These are phyloP conservation scores for Gamarada debralockiae DNA, from an alignment of 495 filamentous ascomycete genomes.

Conservation along the genomic window DNA sequence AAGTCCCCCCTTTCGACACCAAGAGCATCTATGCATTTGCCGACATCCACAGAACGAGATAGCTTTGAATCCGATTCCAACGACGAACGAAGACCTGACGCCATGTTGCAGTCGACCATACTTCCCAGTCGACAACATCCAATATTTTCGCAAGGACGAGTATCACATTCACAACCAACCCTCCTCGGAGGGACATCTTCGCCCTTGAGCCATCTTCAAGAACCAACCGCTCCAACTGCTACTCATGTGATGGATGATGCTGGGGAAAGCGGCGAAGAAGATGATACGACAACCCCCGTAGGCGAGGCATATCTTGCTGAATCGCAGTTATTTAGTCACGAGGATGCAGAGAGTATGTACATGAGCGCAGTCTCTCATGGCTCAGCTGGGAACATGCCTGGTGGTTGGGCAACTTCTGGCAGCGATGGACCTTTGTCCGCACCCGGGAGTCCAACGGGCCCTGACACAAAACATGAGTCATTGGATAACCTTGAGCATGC, in stretches of 20 bases:
- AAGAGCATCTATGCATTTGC: slow-evolving; percentile 12
- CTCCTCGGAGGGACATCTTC: background rate
- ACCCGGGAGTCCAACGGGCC: slow-evolving; percentile 7
- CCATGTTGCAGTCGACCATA: slow-evolving; percentile 20
- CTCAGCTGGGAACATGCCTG: slow-evolving; percentile 20
- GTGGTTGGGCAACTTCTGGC: slow-evolving; percentile 20
- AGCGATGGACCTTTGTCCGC: slow-evolving; percentile 11
- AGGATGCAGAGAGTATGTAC: slow-evolving; percentile 95
- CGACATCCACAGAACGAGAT: background rate
- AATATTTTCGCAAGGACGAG: slow-evolving; percentile 16
- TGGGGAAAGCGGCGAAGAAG: slow-evolving; percentile 8
- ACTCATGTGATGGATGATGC: background rate
- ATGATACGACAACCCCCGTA: slow-evolving; percentile 12
- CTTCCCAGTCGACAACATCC: slow-evolving; percentile 12
- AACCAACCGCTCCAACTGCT: background rate
- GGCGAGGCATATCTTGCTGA: slow-evolving; percentile 41
- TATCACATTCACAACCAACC: slow-evolving; percentile 21
- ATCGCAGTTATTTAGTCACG: slow-evolving; percentile 82
- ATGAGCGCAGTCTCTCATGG: slow-evolving; percentile 58
- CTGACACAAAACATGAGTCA: background rate
- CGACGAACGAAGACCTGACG: background rate
- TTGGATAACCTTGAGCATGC: slow-evolving; percentile 21
- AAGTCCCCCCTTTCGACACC: slow-evolving; percentile 18
- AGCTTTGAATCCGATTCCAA: background rate
- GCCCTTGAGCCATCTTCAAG: background rate